Evolutionary conservation across 495 filamentous ascomycete genomes (phyloP), one percentile per base, ranked within the genome.

Genomic region (Lasiosphaeria ovina): DNA sequence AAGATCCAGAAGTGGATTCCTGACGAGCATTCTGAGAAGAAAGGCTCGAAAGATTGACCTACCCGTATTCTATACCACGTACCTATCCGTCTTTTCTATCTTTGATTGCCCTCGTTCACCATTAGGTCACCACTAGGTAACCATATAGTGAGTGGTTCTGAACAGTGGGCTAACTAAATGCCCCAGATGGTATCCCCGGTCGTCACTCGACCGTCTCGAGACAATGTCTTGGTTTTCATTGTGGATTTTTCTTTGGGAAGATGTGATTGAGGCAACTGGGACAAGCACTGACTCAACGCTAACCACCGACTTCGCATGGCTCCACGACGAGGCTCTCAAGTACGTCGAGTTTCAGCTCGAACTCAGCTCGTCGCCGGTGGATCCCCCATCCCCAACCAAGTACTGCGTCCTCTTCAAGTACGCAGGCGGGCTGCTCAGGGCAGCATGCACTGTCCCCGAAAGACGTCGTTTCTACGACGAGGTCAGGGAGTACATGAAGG

Each of bases 241-340:
- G 45, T 76, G 70, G 70, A 55, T 76, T 36, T 72, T 76, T 52
- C 52, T 70, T 14, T 76, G 73, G 72, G 73, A 71, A 31, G 69
- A 71, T 35, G 60, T 63, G 2, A 59, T 69, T 35, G 69, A 71
- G 55, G 55, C 68, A 17, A 58, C 24, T 24, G 58, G 35, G 8
- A 44, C 54, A 38, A 40, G 38, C 40, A 44, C 56, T 0, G 42
- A n/a, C 24, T 47, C 54, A 1, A n/a, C 44, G 1, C 17, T 11
- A 9, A 34, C 54, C 3, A 51, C 32, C 6, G 34, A 40, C 6
- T 50, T 66, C 14, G 24, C 14, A 2, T 35, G 35, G 40, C 47
- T 68, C 9, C 50, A 68, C 40, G n/a, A 59, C 9, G n/a, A 60
- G 38, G 63, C 66, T 2, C 54, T 68, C 48, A 35, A 52, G 35